These are phyloP conservation scores for Phytopythium kandeliae DNA, from an alignment of 352 stramenopile species.

Conservation along the genomic window DNA sequence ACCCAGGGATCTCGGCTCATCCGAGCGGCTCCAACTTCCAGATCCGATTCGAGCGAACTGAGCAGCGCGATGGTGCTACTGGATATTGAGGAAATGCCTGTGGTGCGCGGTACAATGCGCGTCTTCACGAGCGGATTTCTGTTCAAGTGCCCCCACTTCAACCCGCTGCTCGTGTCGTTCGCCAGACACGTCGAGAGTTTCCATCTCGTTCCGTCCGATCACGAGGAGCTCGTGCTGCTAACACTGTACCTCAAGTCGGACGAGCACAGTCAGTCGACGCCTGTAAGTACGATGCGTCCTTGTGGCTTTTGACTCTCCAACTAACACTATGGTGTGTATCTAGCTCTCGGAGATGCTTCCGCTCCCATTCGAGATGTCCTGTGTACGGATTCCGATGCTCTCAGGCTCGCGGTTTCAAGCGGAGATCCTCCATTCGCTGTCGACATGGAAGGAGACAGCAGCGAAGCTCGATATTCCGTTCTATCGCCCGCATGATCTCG, in stretches of 20 bases:
- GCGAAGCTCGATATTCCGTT: constrained; percentile 38
- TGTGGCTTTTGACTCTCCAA: not conserved
- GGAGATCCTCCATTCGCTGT: constrained; percentile 47
- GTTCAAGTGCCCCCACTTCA: constrained; percentile 48
- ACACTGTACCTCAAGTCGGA: constrained; percentile 43
- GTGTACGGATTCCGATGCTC: constrained; percentile 47
- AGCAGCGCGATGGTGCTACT: constrained; percentile 42
- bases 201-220: constrained; percentile 33
- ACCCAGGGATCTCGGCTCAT: constrained; percentile 9
- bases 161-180: constrained; percentile 61
- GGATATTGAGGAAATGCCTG: constrained; percentile 33
- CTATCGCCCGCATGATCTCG: constrained; percentile 42
- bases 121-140: constrained; percentile 54
- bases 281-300: constrained; percentile 11
- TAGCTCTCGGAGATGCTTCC: constrained; percentile 38
- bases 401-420: constrained; percentile 61
- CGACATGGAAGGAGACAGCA: constrained; percentile 51
- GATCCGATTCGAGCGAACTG: constrained; percentile 9
- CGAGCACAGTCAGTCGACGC: constrained; percentile 9
- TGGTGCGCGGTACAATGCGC: constrained; percentile 41
- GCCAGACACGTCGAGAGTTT: constrained; percentile 46
- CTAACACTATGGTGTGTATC: not conserved
- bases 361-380: constrained; percentile 16
- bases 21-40: not conserved
- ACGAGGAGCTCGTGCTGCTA: constrained; percentile 66